phyloP scores from a whole-genome alignment of 495 filamentous ascomycete species.

The Choiromyces venosus region DNA sequence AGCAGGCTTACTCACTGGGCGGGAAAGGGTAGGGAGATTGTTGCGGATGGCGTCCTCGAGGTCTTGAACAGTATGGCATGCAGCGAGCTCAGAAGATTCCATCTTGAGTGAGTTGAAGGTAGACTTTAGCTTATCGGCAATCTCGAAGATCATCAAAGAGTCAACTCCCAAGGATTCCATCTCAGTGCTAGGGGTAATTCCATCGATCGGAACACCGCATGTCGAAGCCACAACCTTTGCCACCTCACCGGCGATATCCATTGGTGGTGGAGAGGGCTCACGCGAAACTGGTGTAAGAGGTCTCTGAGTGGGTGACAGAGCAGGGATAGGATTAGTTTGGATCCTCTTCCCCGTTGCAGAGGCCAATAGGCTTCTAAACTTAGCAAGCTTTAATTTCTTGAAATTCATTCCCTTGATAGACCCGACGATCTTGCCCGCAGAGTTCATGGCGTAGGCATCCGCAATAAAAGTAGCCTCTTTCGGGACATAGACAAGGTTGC shows the following conservation, averaged over 20 bases:
- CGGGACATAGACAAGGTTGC: conserved; percentile 45
- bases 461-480: conserved; percentile 45
- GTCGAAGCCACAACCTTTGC: conserved; percentile 58
- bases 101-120: conserved; percentile 50
- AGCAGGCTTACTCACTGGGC: not conserved
- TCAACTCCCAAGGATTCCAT: conserved; percentile 58
- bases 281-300: conserved; percentile 5
- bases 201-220: conserved; percentile 61
- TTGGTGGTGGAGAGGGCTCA: conserved; percentile 9
- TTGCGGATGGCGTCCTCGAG: conserved; percentile 40
- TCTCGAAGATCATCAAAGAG: conserved; percentile 55
- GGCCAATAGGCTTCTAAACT: conserved; percentile 27
- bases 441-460: conserved; percentile 20
- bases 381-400: conserved; percentile 32
- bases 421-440: conserved; percentile 29
- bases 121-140: conserved; percentile 54
- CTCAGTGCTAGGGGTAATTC: conserved; percentile 54
- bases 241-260: conserved; percentile 19
- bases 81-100: conserved; percentile 53
- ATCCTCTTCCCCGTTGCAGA: conserved; percentile 20
- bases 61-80: conserved; percentile 49
- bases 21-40: conserved; percentile 24
- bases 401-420: conserved; percentile 31
- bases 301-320: conserved; percentile 3
- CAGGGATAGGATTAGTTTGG: not conserved